Conservation (phyloP, 306 rosid species). For the Boehmeria nivea region DNA sequence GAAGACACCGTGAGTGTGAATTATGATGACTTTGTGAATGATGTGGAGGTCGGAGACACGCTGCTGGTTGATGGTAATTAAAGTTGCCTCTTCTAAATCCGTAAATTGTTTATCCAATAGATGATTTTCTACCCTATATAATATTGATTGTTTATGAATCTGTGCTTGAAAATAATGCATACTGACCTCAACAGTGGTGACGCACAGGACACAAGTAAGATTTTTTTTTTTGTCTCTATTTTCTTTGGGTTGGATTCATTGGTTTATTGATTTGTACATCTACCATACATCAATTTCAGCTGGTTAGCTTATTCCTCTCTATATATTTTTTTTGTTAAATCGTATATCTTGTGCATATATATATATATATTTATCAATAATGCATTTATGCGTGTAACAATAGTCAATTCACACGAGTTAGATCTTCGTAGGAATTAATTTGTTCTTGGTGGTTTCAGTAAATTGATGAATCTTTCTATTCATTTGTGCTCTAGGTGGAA, state of each 20-base stretch:
- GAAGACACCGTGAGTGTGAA: conserved; percentile 82
- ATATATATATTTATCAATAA: not conserved
- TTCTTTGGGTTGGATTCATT: not conserved
- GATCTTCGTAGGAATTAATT: too few species aligned
- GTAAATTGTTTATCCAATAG: conserved; percentile 4
- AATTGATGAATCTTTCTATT: conserved; percentile 13
- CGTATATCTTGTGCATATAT: too few species aligned
- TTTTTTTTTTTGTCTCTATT: not conserved
- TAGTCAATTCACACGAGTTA: too few species aligned
- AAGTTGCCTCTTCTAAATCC: conserved; percentile 5
- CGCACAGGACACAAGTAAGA: too few species aligned
- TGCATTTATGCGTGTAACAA: not conserved
- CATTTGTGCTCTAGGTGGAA: conserved; percentile 66
- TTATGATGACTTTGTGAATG: conserved; percentile 83
- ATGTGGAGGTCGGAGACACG: conserved; percentile 84
- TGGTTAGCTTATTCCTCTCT: too few species aligned
- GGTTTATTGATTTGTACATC: not conserved
- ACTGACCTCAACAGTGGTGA: not conserved
- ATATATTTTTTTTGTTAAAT: too few species aligned
- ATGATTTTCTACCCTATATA: not conserved
- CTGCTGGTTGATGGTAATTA: conserved; percentile 78
- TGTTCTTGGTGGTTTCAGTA: conserved; percentile 9
- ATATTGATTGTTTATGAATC: conserved; percentile 1
- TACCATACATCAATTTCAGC: too few species aligned
- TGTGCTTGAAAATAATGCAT: not conserved